Evolutionary conservation across 2,329 filamentous ascomycete species (phyloP).

Genomic region (Esteya vermicola): DNA sequence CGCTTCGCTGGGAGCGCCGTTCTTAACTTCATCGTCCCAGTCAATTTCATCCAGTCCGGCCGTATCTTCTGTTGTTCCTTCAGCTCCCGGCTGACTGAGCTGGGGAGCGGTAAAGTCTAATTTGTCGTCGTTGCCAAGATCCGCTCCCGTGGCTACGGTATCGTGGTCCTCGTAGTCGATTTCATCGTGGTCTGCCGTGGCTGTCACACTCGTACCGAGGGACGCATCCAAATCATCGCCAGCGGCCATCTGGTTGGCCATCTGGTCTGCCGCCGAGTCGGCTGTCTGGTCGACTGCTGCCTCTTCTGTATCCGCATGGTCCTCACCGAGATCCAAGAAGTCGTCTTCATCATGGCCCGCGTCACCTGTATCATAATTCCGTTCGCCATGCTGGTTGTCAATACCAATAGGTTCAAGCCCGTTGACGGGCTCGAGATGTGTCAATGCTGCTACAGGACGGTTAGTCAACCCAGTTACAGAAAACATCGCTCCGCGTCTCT

Average conservation of each 20-base stretch:
- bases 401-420: constrained; percentile 1
- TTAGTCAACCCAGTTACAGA: neutral
- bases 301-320: constrained; percentile 4
- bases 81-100: too few relatives aligned
- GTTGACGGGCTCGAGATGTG: constrained; percentile 4
- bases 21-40: constrained; percentile 22
- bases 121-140: constrained; percentile 5
- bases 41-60: constrained; percentile 18
- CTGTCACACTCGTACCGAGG: constrained; percentile 14
- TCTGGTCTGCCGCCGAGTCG: neutral
- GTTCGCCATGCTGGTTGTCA: neutral
- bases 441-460: neutral
- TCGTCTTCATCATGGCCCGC: constrained; percentile 7
- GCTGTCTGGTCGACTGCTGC: neutral
- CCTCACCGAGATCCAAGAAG: constrained; percentile 7
- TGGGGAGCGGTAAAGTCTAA: neutral
- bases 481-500: neutral
- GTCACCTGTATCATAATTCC: neutral
- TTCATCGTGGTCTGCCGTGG: constrained; percentile 22
- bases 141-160: neutral
- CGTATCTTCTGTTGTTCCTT: neutral
- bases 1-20: constrained; percentile 12
- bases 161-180: constrained; percentile 18
- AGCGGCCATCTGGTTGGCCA: neutral
- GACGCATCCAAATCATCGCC: constrained; percentile 1